These are phyloP conservation scores for Lentinula novae-zelandiae DNA, from an alignment of 1,284 basidiomycete species.

Conservation along the genomic window DNA sequence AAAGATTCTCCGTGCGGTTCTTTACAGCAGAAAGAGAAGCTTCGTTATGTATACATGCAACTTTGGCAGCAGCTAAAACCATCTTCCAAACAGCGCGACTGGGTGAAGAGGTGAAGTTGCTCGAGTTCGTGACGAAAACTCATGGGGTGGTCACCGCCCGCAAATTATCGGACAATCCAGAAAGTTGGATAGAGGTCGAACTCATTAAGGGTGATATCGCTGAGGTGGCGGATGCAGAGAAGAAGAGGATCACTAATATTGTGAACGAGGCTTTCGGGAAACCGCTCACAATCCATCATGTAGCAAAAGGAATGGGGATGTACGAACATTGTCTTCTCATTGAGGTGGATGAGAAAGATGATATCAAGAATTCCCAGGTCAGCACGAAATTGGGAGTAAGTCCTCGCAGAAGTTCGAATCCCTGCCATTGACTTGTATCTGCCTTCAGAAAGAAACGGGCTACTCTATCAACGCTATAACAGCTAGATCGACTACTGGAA, in stretches of 20 bases:
- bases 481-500: constrained; percentile 27
- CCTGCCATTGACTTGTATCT: not conserved
- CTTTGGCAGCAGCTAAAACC: constrained; percentile 39
- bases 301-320: constrained; percentile 31
- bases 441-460: constrained; percentile 26
- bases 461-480: constrained; percentile 37
- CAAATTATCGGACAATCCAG: constrained; percentile 21
- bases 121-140: constrained; percentile 33
- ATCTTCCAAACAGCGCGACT: constrained; percentile 33
- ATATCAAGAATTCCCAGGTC: constrained; percentile 34
- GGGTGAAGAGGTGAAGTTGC: constrained; percentile 21
- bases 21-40: constrained; percentile 31
- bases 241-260: constrained; percentile 22
- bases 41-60: constrained; percentile 48
- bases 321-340: constrained; percentile 37
- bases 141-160: constrained; percentile 23
- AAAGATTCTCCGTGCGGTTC: constrained; percentile 37
- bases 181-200: constrained; percentile 38
- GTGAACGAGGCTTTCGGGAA: constrained; percentile 36
- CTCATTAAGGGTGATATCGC: constrained; percentile 29
- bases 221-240: constrained; percentile 27
- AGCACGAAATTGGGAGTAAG: constrained; percentile 30
- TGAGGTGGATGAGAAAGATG: constrained; percentile 40
- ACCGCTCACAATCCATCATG: constrained; percentile 31
- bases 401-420: no score